Evolutionary conservation across 2,329 filamentous ascomycete genomes (phyloP).

Genomic region (Intubia oerlemansii): DNA sequence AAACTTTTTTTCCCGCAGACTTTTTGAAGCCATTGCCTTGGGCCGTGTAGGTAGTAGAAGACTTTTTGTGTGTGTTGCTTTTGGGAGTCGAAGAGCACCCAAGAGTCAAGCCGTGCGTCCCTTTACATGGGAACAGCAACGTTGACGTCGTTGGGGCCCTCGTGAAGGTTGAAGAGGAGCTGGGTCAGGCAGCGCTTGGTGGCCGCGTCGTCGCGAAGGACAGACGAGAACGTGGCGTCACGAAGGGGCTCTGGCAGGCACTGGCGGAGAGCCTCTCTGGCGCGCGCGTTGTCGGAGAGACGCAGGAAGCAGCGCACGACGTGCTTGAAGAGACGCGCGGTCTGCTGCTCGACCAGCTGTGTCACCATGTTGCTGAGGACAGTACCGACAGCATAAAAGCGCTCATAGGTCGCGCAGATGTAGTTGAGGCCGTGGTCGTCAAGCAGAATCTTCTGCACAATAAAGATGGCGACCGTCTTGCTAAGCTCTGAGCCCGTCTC

Average conservation of each 20-base stretch:
- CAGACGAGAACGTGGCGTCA: conserved; percentile 90
- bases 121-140: too few relatives aligned
- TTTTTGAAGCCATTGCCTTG: too few relatives aligned
- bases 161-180: conserved; percentile 85
- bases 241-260: conserved; percentile 97
- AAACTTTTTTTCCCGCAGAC: too few relatives aligned
- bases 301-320: conserved; percentile 92
- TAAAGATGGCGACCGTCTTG: conserved; percentile 98
- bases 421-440: conserved; percentile 95
- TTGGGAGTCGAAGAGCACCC: too few relatives aligned
- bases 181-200: conserved; percentile 97
- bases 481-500: conserved; percentile 95
- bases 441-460: conserved; percentile 94
- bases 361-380: conserved; percentile 98
- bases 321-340: conserved; percentile 85
- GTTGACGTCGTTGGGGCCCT: conserved; percentile 16
- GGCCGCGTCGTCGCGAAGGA: conserved; percentile 87
- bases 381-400: conserved; percentile 94
- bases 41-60: too few relatives aligned
- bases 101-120: too few relatives aligned
- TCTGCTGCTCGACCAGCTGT: conserved; percentile 93
- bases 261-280: conserved; percentile 82
- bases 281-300: conserved; percentile 91
- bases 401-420: conserved; percentile 95
- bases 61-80: too few relatives aligned